A percentile compares a stretch with the other conserved stretches of the same genome.
Conservation (phyloP, 2,329 filamentous ascomycete species). For the Dactylonectria macrodidyma region DNA sequence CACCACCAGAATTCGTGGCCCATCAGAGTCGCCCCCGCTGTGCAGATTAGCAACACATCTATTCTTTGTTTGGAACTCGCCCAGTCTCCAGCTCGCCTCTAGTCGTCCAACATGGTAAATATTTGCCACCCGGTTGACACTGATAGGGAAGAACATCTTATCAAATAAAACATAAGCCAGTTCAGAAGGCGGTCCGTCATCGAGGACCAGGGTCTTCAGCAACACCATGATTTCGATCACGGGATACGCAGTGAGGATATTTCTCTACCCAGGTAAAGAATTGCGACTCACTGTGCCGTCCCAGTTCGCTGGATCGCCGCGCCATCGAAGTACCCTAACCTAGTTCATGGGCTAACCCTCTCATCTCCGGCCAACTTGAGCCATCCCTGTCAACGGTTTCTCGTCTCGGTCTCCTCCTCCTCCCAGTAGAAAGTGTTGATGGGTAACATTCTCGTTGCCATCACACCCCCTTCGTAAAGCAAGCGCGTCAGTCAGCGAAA, state of each 20-base stretch:
- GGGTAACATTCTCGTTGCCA: conserved; percentile 10
- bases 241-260: background rate
- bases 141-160: no score
- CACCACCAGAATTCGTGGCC: conserved; percentile 14
- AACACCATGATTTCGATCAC: background rate
- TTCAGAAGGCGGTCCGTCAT: background rate
- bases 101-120: no score
- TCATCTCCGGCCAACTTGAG: conserved; percentile 18
- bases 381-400: background rate
- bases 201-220: background rate
- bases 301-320: conserved; percentile 19
- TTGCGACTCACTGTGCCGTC: conserved; percentile 12
- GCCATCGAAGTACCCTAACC: conserved; percentile 17
- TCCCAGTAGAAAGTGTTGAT: background rate
- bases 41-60: background rate
- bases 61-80: no score
- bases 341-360: conserved; percentile 16
- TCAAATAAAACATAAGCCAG: no score
- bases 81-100: no score
- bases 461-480: conserved; percentile 20
- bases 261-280: background rate
- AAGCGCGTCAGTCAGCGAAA: conserved; percentile 14
- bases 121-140: no score
- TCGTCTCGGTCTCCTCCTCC: conserved; percentile 1
- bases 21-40: conserved; percentile 12